Evolutionary conservation across 805 yeast genomes (phyloP), one percentile per base, ranked within the genome.

Genomic region (Vanderwaltozyma tropicalis): DNA sequence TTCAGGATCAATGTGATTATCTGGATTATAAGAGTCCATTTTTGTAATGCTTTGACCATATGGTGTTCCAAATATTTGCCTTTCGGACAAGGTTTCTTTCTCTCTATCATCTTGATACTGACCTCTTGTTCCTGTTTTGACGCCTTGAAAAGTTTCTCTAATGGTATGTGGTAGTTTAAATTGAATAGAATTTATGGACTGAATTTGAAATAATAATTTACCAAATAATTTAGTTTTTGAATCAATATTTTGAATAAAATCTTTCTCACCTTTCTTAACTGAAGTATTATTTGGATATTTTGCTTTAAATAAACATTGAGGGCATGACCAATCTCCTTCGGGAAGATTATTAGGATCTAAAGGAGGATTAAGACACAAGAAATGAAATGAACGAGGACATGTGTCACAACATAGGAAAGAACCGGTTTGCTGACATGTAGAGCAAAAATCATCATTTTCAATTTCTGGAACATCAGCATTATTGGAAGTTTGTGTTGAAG

Each of bases 321-420:
- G 70, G 62, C 98, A 89, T 47, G 70, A 76, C 98, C 98, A 89
- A 43, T 76, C 80, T 27, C 82, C 95, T 34, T 80, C 94, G 0
- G 97, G 97, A 7, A 85, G 61, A 28, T 70, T 55, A 35, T 72
- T 68, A 30, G 80, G 86, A 47, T 80, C 85, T 25, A 80, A 62
- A 0, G 98, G 97, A 3, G 97, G 97, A 50, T 84, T 81, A 42
- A 89, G 73, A 57, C 98, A 89, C 5, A 83, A 68, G 53, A 92
- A 86, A 55, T 89, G 98, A 61, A 89, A 92, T 2, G 95, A 83
- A 49, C 71, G 71, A 0, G 96, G 96, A 59, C 98, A 89, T 2
- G 83, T 69, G 49, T 89, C 98, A 62, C 98, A 89, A 61, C 97
- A 92, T 18, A 89, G 66, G 49, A 89, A 87, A 20, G 83, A 70